Percentiles rank a stretch among this genome's conserved stretches.
Conservation (phyloP, 1,139 yeast species). For the Magnusiomyces clavatus region DNA sequence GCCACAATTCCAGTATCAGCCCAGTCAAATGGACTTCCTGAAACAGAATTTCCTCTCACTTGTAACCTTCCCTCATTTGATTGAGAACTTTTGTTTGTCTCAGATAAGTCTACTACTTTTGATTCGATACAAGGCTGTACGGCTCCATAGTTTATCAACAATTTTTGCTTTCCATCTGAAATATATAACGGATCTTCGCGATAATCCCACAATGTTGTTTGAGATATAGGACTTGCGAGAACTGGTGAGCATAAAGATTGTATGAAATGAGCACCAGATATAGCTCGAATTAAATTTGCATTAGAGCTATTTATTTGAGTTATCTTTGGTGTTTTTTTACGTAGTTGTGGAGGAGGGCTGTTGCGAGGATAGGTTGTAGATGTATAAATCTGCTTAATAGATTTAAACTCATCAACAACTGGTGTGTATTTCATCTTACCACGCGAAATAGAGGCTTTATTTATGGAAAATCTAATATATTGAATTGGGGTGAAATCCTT, state of each 20-base stretch:
- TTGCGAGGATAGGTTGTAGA: conserved; percentile 11
- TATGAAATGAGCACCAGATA: conserved; percentile 31
- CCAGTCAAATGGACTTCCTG: conserved; percentile 19
- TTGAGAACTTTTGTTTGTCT: conserved; percentile 9
- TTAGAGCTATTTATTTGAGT: conserved; percentile 24
- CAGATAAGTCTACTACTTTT: conserved; percentile 20
- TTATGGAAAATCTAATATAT: conserved; percentile 20
- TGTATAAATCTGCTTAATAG: conserved; percentile 28
- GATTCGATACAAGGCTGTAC: conserved; percentile 30
- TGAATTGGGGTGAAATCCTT: conserved; percentile 16
- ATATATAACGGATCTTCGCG: conserved; percentile 16
- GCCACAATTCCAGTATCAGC: conserved; percentile 24
- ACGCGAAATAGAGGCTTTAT: conserved; percentile 17
- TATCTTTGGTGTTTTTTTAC: conserved; percentile 4
- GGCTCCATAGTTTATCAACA: conserved; percentile 29
- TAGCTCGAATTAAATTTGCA: conserved; percentile 27
- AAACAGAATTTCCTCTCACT: conserved; percentile 20
- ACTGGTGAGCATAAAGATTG: conserved; percentile 28
- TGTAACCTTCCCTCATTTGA: neutral
- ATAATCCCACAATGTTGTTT: conserved; percentile 34
- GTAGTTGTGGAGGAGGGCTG: neutral
- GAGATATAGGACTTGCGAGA: conserved; percentile 31
- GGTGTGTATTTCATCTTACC: conserved; percentile 26
- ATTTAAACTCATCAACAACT: conserved; percentile 20
- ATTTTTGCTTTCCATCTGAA: conserved; percentile 12